A percentile compares a stretch with the other conserved stretches of the same genome.
These are phyloP conservation scores for Cyberlindnera subsufficiens DNA, from an alignment of 805 yeast genomes.

Conservation along the genomic window DNA sequence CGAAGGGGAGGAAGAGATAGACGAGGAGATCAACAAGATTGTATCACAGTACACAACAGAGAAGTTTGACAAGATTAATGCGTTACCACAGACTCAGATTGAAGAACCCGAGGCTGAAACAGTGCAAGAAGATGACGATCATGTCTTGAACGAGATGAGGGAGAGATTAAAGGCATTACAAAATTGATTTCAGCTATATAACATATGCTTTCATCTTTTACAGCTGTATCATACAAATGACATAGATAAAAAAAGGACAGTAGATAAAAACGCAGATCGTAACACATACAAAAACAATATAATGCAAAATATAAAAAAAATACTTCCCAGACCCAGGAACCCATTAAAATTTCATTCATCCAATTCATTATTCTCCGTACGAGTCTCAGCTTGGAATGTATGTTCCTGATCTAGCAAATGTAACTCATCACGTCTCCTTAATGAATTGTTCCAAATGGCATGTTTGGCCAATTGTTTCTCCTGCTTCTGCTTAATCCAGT, in stretches of 20 bases:
- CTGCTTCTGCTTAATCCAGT: constrained; percentile 59
- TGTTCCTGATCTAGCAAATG: too few species aligned
- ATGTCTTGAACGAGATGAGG: constrained; percentile 78
- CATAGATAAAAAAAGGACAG: background rate
- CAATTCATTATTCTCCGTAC: background rate
- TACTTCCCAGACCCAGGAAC: too few species aligned
- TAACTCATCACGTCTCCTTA: constrained; percentile 9
- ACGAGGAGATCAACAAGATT: constrained; percentile 58
- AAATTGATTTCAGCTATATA: constrained; percentile 26
- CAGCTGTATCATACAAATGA: background rate
- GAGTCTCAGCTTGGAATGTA: background rate
- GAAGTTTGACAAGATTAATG: constrained; percentile 33
- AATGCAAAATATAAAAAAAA: too few species aligned
- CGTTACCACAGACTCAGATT: constrained; percentile 25
- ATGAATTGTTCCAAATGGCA: constrained; percentile 19
- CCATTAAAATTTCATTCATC: background rate
- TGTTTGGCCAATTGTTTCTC: constrained; percentile 28
- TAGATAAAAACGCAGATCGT: background rate
- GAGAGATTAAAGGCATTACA: constrained; percentile 84
- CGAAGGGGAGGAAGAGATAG: constrained; percentile 60
- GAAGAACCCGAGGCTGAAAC: constrained; percentile 19
- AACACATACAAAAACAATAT: too few species aligned
- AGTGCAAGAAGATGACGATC: constrained; percentile 54
- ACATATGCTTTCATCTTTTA: background rate
- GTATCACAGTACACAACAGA: constrained; percentile 39